Conservation (phyloP, 129 eudicot species). For the Pulicaria dysenterica region DNA sequence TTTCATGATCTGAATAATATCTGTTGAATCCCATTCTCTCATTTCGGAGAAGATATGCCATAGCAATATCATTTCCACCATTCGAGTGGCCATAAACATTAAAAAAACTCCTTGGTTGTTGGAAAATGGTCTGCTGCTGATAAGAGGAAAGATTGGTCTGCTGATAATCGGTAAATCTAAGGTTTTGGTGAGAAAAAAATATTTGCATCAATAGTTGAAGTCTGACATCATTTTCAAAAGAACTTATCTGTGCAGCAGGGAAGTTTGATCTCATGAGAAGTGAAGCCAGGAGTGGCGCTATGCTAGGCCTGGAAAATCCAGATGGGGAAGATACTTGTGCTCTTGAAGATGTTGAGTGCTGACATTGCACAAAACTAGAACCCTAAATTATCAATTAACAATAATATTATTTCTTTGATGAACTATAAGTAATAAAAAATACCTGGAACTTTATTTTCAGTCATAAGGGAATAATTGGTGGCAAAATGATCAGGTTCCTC, state of each 20-base stretch:
- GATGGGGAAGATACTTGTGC: conserved; percentile 41
- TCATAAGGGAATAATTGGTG: conserved; percentile 36
- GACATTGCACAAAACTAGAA: conserved; percentile 16
- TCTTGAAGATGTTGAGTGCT: conserved; percentile 37
- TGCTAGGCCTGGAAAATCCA: conserved; percentile 36
- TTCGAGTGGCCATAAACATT: conserved; percentile 35
- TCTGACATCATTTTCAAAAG: conserved; percentile 31
- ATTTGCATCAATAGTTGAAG: conserved; percentile 33
- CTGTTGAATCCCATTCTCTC: conserved; percentile 33
- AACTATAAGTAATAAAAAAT: conserved; percentile 8
- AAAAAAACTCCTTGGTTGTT: conserved; percentile 21
- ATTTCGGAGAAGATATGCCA: conserved; percentile 23
- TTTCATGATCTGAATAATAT: conserved; percentile 31
- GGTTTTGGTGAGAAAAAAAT: conserved; percentile 37
- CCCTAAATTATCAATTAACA: not conserved
- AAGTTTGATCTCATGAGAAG: conserved; percentile 33
- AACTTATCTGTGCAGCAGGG: conserved; percentile 1
- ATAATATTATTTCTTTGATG: not conserved
- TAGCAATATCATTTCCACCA: conserved; percentile 24
- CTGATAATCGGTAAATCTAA: conserved; percentile 24
- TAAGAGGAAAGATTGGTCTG: conserved; percentile 20
- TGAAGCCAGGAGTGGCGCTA: conserved; percentile 45
- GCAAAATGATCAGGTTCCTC: conserved; percentile 51
- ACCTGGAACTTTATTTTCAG: conserved; percentile 64
- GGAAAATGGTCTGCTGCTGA: conserved; percentile 24